A percentile compares a stretch with the other conserved stretches of the same genome.
Conservation (phyloP, 164 flowering plant species). For the Magnolia sinica region DNA sequence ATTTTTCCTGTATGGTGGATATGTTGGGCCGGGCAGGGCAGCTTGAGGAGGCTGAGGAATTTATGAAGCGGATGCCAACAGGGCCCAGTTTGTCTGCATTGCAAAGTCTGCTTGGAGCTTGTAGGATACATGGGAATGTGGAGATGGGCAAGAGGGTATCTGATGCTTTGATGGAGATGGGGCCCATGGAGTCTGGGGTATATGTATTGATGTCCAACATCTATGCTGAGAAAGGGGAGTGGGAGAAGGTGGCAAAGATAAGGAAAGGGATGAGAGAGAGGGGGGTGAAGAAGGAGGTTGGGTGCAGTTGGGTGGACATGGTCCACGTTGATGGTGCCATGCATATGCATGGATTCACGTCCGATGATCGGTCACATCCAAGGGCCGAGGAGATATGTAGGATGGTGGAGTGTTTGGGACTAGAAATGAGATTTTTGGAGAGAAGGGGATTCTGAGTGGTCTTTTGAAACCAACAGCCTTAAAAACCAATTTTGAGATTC, state of each 20-base stretch:
- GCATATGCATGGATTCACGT: slow-evolving; percentile 63
- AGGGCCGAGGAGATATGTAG: slow-evolving; percentile 49
- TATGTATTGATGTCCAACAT: slow-evolving; percentile 80
- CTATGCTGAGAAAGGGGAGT: slow-evolving; percentile 82
- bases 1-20: slow-evolving; percentile 81
- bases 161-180: slow-evolving; percentile 58
- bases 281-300: slow-evolving; percentile 75
- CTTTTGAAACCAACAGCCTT: background rate
- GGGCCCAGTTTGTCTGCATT: slow-evolving; percentile 63
- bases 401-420: slow-evolving; percentile 50
- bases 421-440: slow-evolving; percentile 49
- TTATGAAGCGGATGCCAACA: slow-evolving; percentile 50
- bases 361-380: slow-evolving; percentile 73
- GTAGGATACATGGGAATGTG: slow-evolving; percentile 70
- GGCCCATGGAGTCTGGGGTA: slow-evolving; percentile 70
- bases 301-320: slow-evolving; percentile 91
- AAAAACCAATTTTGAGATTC: background rate
- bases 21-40: slow-evolving; percentile 84
- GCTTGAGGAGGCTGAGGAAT: slow-evolving; percentile 74
- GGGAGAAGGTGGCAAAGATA: slow-evolving; percentile 75
- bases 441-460: slow-evolving; percentile 7
- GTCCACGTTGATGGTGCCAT: slow-evolving; percentile 39
- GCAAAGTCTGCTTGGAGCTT: slow-evolving; percentile 89
- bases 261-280: slow-evolving; percentile 68
- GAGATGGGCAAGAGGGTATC: slow-evolving; percentile 63